Evolutionary conservation across 441 rosid genomes (phyloP).

Genomic region (Arabidopsis lyrata): DNA sequence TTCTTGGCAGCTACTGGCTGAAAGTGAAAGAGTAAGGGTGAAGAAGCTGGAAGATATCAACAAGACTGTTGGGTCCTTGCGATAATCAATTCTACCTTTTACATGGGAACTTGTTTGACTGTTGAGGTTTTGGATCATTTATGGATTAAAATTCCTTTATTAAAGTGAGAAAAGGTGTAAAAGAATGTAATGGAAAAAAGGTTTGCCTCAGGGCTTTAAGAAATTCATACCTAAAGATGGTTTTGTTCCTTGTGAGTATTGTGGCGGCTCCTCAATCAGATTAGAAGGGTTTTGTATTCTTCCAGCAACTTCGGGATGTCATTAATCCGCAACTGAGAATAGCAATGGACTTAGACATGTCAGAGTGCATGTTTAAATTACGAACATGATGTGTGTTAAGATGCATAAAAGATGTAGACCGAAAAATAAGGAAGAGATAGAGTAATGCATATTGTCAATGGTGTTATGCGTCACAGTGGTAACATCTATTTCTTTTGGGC

Average conservation of each 20-base stretch:
- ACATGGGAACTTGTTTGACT: background rate
- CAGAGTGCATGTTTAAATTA: conserved; percentile 3
- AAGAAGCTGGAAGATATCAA: conserved; percentile 67
- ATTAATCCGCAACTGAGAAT: conserved; percentile 76
- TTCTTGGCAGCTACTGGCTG: conserved; percentile 54
- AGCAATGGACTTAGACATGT: conserved; percentile 30
- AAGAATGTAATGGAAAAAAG: background rate
- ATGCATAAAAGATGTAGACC: conserved; percentile 4
- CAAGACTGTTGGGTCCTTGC: conserved; percentile 50
- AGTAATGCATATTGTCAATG: conserved; percentile 13
- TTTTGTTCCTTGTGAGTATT: conserved; percentile 23
- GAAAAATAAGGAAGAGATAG: background rate
- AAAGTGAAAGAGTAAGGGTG: conserved; percentile 67
- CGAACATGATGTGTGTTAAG: background rate
- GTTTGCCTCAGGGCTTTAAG: conserved; percentile 10
- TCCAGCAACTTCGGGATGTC: conserved; percentile 80
- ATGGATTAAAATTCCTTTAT: conserved; percentile 1
- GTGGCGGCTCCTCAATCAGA: conserved; percentile 44
- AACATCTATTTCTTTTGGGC: background rate
- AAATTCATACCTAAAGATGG: conserved; percentile 22
- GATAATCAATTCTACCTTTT: conserved; percentile 27
- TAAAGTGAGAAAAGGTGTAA: background rate
- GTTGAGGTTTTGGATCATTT: background rate
- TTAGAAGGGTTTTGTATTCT: conserved; percentile 67
- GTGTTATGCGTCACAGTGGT: background rate